Evolutionary conservation across 805 yeast species (phyloP), one percentile per base, ranked within the genome.

Genomic region (Wickerhamiella brachini): DNA sequence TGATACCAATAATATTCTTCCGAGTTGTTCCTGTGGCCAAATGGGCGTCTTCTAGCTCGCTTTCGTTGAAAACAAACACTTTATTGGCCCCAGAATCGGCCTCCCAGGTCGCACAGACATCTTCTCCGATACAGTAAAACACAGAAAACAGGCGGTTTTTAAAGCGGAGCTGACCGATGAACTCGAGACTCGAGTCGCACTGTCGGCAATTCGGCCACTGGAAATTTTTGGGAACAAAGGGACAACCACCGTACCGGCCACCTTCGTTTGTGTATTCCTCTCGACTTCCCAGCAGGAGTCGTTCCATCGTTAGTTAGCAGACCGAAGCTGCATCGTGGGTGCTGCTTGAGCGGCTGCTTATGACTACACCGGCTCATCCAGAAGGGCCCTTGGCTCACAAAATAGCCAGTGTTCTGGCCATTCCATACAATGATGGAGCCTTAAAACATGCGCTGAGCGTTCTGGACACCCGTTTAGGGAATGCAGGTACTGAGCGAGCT

Each of bases 381-480:
- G 46, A 44, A 37, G 46, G 46, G 21, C 46, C 46, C 6, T 44
- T 44, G 34, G 46, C 47, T 7, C 47, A 45, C 13, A 45, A 24
- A 23, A 45, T 45, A 8, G 31, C 37, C 23, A 20, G 47, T 3
- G 24, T 45, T 9, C 23, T 45, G 24, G 18, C 37, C 13, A 45
- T 29, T 26, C 31, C 47, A 2, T 45, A 45, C 15, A n/a, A 45
- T 18, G 47, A 45, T 20, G n/a, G 18, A 2, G 37, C 21, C 10
- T 48, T 60, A 13, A 59, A 57, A 34, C 61, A 55, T 24, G 57
- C 52, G 13, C 41, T 60, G 15, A 39, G 48, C 4, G 57, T 57
- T 1, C 53, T 60, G n/a, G 62, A 60, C 31, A 23, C 50, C 13
- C 37, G 38, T 29, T 20, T 46, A 13, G 45, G 34, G 8, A 9